phyloP scores from a whole-genome alignment of 2,329 filamentous ascomycete genomes.

The Aspergillus proliferans region DNA sequence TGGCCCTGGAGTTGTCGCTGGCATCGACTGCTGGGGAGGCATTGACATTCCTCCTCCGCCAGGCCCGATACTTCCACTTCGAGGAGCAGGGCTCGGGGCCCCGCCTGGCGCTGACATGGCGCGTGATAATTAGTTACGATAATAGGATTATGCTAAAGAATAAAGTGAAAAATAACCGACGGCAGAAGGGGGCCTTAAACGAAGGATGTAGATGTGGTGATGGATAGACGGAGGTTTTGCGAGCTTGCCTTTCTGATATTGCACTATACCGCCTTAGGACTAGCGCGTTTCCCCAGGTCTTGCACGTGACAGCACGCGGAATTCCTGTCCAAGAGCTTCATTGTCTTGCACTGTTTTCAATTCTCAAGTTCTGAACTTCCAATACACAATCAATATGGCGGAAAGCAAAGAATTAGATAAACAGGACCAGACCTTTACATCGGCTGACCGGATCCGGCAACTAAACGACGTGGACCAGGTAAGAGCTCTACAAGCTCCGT shows the following conservation, averaged over 20 bases:
- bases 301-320: conserved; percentile 6
- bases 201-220: background rate
- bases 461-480: conserved; percentile 72
- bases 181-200: background rate
- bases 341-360: background rate
- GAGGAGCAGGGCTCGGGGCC: conserved; percentile 44
- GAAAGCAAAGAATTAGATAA: conserved; percentile 16
- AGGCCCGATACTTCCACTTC: conserved; percentile 45
- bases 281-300: conserved; percentile 3
- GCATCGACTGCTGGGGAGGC: conserved; percentile 44
- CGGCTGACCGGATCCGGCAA: conserved; percentile 72
- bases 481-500: conserved; percentile 3
- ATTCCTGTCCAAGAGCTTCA: background rate
- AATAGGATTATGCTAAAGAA: background rate
- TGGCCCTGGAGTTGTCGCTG: conserved; percentile 43
- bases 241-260: conserved; percentile 20
- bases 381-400: conserved; percentile 14
- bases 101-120: conserved; percentile 42
- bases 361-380: background rate
- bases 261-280: conserved; percentile 1
- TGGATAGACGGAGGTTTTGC: conserved; percentile 3
- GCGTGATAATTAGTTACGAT: conserved; percentile 2
- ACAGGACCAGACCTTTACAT: conserved; percentile 50
- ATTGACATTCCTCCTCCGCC: conserved; percentile 37
- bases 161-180: background rate